Base-by-base conservation (phyloP, 2,329 filamentous ascomycete species). In the Thielaviopsis euricoi region DNA sequence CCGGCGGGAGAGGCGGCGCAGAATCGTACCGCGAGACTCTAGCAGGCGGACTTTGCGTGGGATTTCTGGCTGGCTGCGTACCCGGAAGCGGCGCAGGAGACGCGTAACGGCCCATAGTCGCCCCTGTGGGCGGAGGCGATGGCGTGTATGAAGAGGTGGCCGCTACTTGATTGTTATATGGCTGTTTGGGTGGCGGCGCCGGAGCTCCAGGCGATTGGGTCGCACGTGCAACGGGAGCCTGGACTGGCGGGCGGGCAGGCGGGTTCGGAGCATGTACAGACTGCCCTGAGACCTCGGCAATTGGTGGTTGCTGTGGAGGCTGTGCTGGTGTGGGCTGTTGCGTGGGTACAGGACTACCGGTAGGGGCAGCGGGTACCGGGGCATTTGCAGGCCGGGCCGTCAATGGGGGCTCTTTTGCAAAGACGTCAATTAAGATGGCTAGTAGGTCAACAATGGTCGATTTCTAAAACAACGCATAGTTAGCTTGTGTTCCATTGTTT, bases 401-500 rank as follows among this genome's bases (percentile, higher is more conserved):
- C 3, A 97, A 87, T 0, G 93, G 93, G 9, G 93, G 93, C 66
- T 98, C 93, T 71, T 94, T 95, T 43, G 89, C 85, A 67, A 98
- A 98, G 22, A 97, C 77, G 57, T 93, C 88, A 63, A 86, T 80
- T 3, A 98, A 72, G 26, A 95, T 86, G 17, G 81, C 82, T 2
- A 97, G 72, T 59, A 97, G 88, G 66, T 95, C 89, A 49, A 86
- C 73, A 2, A 96, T 74, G 33, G 83, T 90, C 0, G 88, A 94
- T 74, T 89, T 91, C 89, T 84, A 55, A 2, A 13, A 0, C n/a
- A 21, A n/a, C 6, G 10, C 55, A 33, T 6, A 33, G 33, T 68
- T 59, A 68, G 64, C 23, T 60, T 40, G 10, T n/a, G 1, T 6
- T 49, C 43, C 17, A 3, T 10, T 19, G 10, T n/a, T 22, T 51